These are phyloP conservation scores for Phytopythium vexans DNA, from an alignment of 352 stramenopile genomes.

Conservation along the genomic window DNA sequence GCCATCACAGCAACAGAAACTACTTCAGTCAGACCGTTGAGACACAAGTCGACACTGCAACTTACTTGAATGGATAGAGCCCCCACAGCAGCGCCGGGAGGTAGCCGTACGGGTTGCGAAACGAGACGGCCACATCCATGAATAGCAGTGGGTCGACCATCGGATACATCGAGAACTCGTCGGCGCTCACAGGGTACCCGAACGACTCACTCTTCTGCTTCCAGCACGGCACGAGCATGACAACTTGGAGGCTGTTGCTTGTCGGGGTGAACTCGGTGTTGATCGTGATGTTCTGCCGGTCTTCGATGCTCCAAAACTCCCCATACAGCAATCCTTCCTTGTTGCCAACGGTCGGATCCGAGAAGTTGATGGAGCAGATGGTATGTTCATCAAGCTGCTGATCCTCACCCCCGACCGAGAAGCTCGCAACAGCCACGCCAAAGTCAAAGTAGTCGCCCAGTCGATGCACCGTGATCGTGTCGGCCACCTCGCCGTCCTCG, in stretches of 20 bases:
- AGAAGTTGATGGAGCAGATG: slow-evolving; percentile 69
- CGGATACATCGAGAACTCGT: slow-evolving; percentile 64
- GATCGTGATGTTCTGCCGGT: slow-evolving; percentile 38
- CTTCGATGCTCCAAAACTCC: slow-evolving; percentile 47
- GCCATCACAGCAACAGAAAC: slow-evolving; percentile 1
- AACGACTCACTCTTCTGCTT: slow-evolving; percentile 81
- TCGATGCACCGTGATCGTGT: slow-evolving; percentile 65
- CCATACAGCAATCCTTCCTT: slow-evolving; percentile 42
- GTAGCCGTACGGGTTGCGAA: slow-evolving; percentile 83
- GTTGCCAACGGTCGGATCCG: slow-evolving; percentile 30
- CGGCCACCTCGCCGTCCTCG: slow-evolving; percentile 45
- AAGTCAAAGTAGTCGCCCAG: slow-evolving; percentile 83
- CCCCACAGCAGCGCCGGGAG: slow-evolving; percentile 76
- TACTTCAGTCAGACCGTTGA: background rate
- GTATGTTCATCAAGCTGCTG: slow-evolving; percentile 47
- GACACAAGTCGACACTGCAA: slow-evolving; percentile 1
- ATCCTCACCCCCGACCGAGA: slow-evolving; percentile 39
- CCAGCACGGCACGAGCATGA: slow-evolving; percentile 72
- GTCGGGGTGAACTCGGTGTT: slow-evolving; percentile 45
- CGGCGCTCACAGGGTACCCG: slow-evolving; percentile 66
- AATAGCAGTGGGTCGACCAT: slow-evolving; percentile 69
- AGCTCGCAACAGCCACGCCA: slow-evolving; percentile 59
- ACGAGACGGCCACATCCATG: slow-evolving; percentile 60
- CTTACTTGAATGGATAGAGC: slow-evolving; percentile 83
- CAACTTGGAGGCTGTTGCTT: slow-evolving; percentile 54